Percentiles rank a stretch among this genome's conserved stretches.
phyloP scores from a whole-genome alignment of 148 eudicot genomes.

The Mesembryanthemum crystallinum region DNA sequence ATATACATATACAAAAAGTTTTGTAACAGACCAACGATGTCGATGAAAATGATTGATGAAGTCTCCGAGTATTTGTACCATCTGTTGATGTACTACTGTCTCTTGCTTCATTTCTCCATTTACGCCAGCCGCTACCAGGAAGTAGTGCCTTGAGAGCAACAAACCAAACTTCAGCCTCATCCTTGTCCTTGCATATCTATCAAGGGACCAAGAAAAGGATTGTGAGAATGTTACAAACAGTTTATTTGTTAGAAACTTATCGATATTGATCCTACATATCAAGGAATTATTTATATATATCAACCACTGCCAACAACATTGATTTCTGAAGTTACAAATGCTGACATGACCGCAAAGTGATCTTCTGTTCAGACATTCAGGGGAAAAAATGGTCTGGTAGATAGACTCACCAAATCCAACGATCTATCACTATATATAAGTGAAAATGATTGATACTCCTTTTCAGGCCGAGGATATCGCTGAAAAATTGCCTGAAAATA shows the following conservation, averaged over 20 bases:
- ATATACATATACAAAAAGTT: constrained; percentile 11
- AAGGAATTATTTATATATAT: not conserved
- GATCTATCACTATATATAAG: constrained; percentile 79
- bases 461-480: constrained; percentile 94
- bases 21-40: constrained; percentile 46
- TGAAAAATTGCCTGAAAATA: constrained; percentile 66
- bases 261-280: not conserved
- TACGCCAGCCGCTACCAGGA: constrained; percentile 50
- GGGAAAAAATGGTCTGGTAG: not conserved
- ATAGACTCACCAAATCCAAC: constrained; percentile 79
- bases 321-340: not conserved
- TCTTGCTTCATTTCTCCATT: constrained; percentile 49
- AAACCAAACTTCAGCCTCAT: constrained; percentile 96
- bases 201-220: constrained; percentile 18
- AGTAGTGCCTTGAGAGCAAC: constrained; percentile 78
- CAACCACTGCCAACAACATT: not conserved
- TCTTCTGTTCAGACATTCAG: not conserved
- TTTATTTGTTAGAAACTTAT: not conserved
- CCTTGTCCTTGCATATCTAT: constrained; percentile 97
- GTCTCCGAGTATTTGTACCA: constrained; percentile 43
- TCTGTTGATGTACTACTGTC: constrained; percentile 44
- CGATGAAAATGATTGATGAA: constrained; percentile 43
- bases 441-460: constrained; percentile 95
- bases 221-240: constrained; percentile 13
- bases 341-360: not conserved